phyloP scores from a whole-genome alignment of 768 basidiomycete genomes.

The Chalciporus pseudorubinellus region DNA sequence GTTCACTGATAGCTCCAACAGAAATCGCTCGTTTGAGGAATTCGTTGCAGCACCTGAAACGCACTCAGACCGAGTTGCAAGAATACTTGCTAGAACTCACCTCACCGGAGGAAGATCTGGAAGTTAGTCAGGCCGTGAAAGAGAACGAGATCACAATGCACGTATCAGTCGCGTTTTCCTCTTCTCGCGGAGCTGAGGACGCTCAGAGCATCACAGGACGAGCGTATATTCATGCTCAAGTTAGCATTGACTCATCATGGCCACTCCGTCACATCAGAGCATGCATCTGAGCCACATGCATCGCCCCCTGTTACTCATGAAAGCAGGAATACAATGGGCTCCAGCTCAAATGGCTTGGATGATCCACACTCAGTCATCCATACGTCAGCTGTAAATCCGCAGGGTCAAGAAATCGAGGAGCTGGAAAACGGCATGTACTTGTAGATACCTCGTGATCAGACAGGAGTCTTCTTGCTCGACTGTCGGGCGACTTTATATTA shows the following conservation, averaged over 20 bases:
- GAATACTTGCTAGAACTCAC: slow-evolving; percentile 41
- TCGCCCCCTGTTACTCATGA: background rate
- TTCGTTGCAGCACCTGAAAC: slow-evolving; percentile 59
- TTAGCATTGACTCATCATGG: slow-evolving; percentile 66
- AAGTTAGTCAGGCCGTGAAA: slow-evolving; percentile 55
- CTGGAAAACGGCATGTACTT: slow-evolving; percentile 26
- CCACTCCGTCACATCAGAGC: slow-evolving; percentile 36
- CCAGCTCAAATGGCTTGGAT: slow-evolving; percentile 17
- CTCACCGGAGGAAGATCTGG: slow-evolving; percentile 46
- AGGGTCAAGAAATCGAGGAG: background rate
- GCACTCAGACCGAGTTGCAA: slow-evolving; percentile 58
- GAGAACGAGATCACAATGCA: slow-evolving; percentile 76
- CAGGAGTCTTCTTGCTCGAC: background rate
- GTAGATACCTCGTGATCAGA: slow-evolving; percentile 12
- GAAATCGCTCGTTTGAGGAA: slow-evolving; percentile 76
- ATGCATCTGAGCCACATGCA: slow-evolving; percentile 1
- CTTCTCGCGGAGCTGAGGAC: slow-evolving; percentile 12
- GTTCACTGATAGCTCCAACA: slow-evolving; percentile 26
- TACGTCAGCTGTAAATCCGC: background rate
- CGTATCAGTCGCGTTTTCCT: slow-evolving; percentile 33
- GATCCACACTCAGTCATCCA: background rate
- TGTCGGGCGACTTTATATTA: background rate
- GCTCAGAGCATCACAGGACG: slow-evolving; percentile 72
- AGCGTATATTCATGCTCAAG: slow-evolving; percentile 67
- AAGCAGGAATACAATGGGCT: slow-evolving; percentile 1